Conservation (phyloP, 768 basidiomycete genomes). For the Auriscalpium vulgare region DNA sequence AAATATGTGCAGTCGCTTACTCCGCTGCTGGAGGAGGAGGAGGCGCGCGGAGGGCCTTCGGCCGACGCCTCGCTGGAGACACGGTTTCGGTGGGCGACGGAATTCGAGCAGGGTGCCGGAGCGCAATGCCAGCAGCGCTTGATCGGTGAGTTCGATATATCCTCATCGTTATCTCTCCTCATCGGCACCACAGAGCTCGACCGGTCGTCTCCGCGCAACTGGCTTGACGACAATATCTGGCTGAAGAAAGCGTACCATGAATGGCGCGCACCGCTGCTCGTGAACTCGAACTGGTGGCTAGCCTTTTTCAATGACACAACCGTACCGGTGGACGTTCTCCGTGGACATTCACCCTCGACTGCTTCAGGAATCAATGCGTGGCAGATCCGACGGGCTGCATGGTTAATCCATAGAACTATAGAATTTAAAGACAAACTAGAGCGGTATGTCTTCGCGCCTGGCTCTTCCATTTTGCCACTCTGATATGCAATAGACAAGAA, state of each 20-base stretch:
- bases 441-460: constrained; percentile 36
- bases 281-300: constrained; percentile 98
- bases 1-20: constrained; percentile 71
- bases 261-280: constrained; percentile 74
- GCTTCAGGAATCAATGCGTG: constrained; percentile 51
- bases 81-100: constrained; percentile 51
- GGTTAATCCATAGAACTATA: constrained; percentile 64
- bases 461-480: not conserved
- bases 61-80: constrained; percentile 45
- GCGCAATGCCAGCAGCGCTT: constrained; percentile 63
- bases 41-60: constrained; percentile 43
- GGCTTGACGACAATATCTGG: constrained; percentile 95
- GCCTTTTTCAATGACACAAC: constrained; percentile 67
- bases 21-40: constrained; percentile 75
- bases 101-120: constrained; percentile 69
- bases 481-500: constrained; percentile 43
- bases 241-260: constrained; percentile 79
- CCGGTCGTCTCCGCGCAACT: constrained; percentile 76
- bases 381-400: constrained; percentile 83
- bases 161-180: constrained; percentile 5
- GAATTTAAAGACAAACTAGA: constrained; percentile 63
- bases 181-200: constrained; percentile 49
- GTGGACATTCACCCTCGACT: constrained; percentile 11
- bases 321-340: constrained; percentile 38
- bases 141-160: constrained; percentile 37